These are phyloP conservation scores for Leptographium galeiforme DNA, from an alignment of 2,329 filamentous ascomycete species.

Conservation along the genomic window DNA sequence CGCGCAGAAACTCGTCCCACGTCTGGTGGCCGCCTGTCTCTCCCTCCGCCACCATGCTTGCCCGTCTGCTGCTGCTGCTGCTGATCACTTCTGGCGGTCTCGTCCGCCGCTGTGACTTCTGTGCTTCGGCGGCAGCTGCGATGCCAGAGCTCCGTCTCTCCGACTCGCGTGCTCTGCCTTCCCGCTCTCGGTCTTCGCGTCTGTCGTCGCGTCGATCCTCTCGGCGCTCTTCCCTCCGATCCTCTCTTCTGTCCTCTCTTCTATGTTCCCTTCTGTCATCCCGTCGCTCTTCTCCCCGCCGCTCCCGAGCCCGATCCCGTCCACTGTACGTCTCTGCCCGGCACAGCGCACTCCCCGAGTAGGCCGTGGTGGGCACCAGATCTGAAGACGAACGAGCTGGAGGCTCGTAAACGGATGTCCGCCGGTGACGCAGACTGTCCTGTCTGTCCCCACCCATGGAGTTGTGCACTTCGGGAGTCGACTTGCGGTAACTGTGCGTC, in stretches of 20 bases:
- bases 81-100: neutral
- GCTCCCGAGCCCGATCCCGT: neutral
- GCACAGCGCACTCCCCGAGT: neutral
- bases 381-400: neutral
- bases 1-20: constrained; percentile 7
- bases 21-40: constrained; percentile 4
- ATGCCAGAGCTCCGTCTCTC: no score
- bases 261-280: no score
- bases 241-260: neutral
- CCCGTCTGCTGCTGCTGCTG: neutral
- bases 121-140: no score
- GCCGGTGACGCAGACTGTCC: neutral
- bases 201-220: neutral
- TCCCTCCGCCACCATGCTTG: neutral
- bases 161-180: neutral
- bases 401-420: neutral
- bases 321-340: neutral
- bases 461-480: neutral
- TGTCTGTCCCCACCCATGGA: neutral
- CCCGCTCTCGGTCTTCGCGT: neutral
- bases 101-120: neutral
- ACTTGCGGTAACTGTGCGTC: neutral
- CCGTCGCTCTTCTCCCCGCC: neutral
- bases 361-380: neutral
- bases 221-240: neutral